Evolutionary conservation across 306 rosid species (phyloP).

Genomic region (Vicia faba): DNA sequence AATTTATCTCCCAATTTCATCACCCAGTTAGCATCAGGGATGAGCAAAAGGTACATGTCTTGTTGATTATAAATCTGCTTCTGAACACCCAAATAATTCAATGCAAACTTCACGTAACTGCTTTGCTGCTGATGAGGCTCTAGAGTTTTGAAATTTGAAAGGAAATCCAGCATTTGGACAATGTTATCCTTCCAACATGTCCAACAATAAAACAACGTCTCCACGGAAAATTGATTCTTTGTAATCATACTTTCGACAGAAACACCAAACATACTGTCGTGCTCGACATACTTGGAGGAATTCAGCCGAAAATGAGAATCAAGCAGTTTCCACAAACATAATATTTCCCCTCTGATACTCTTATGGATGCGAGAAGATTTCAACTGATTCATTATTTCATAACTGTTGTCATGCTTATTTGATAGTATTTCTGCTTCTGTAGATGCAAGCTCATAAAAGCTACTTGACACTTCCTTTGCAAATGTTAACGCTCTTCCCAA

Average conservation of each 20-base stretch:
- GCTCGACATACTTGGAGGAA: conserved; percentile 47
- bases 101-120: conserved; percentile 49
- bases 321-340: conserved; percentile 59
- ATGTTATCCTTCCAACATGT: conserved; percentile 63
- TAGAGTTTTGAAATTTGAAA: conserved; percentile 39
- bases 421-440: conserved; percentile 54
- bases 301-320: conserved; percentile 56
- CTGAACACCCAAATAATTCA: conserved; percentile 62
- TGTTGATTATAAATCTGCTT: conserved; percentile 30
- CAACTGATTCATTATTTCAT: conserved; percentile 39
- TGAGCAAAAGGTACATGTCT: conserved; percentile 45
- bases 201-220: conserved; percentile 68
- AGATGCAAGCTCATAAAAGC: conserved; percentile 46
- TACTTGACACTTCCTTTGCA: conserved; percentile 46
- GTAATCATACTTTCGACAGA: conserved; percentile 35
- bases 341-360: conserved; percentile 55
- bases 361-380: conserved; percentile 39
- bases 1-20: conserved; percentile 35
- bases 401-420: conserved; percentile 30
- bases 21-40: conserved; percentile 68
- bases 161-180: conserved; percentile 41
- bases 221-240: conserved; percentile 49
- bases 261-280: conserved; percentile 41
- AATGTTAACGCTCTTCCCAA: conserved; percentile 53
- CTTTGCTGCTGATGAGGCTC: conserved; percentile 38